Percentiles rank a stretch among this genome's conserved stretches.
These are phyloP conservation scores for Calonectria hongkongensis DNA, from an alignment of 2,329 filamentous ascomycete species.

Conservation along the genomic window DNA sequence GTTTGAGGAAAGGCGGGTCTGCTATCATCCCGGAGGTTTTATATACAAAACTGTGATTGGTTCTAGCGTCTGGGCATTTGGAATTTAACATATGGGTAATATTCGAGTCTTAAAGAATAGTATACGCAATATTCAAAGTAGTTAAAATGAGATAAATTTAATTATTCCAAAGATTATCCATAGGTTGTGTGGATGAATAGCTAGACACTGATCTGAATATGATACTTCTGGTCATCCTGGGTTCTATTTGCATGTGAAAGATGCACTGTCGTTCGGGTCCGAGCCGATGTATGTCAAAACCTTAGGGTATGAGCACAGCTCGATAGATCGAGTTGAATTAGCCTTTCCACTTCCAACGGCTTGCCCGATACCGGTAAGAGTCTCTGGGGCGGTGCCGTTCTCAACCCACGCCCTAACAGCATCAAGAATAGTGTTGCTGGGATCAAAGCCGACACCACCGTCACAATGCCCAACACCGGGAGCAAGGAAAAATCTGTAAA, in stretches of 20 bases:
- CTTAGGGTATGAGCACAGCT: conserved; percentile 43
- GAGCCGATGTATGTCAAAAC: conserved; percentile 32
- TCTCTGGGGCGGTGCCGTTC: conserved; percentile 33
- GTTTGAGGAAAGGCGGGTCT: no score
- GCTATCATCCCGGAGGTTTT: no score
- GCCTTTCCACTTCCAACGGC: background rate
- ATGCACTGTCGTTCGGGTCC: conserved; percentile 14
- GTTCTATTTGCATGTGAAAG: conserved; percentile 38
- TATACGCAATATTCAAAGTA: no score
- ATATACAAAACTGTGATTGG: no score
- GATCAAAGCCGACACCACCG: conserved; percentile 35
- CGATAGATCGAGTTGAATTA: conserved; percentile 4
- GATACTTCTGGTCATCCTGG: no score
- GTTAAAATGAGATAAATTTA: no score
- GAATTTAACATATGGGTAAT: no score
- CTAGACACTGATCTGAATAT: no score
- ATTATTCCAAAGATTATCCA: no score
- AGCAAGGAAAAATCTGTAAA: conserved; percentile 44
- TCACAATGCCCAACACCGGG: conserved; percentile 44
- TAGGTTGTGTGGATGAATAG: no score
- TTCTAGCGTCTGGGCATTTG: no score
- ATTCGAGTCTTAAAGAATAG: no score
- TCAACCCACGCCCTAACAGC: conserved; percentile 45
- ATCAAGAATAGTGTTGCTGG: conserved; percentile 33
- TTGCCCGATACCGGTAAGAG: conserved; percentile 36